Percentiles rank a stretch among this genome's conserved stretches.
Evolutionary conservation across 2,329 filamentous ascomycete genomes (phyloP).

Genomic region (Aspergillus sclerotialis): DNA sequence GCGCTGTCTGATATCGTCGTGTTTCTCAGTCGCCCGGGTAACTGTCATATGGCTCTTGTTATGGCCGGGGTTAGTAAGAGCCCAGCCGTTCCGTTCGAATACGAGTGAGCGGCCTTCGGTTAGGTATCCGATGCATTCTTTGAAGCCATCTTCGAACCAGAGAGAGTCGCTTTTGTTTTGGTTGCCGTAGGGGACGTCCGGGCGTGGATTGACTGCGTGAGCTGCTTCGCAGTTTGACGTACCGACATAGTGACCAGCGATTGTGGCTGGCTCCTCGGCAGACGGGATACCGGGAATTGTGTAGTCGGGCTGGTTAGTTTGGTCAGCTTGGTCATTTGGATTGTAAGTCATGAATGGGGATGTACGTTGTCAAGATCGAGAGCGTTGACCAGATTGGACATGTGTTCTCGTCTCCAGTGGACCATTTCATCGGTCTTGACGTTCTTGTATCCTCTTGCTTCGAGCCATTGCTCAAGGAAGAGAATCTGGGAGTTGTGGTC

Average conservation of each 20-base stretch:
- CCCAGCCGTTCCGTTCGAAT: conserved; percentile 42
- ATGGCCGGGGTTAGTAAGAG: conserved; percentile 33
- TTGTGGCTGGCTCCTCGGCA: conserved; percentile 37
- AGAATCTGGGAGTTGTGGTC: conserved; percentile 52
- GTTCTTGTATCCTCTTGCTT: conserved; percentile 35
- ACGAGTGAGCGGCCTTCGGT: conserved; percentile 51
- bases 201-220: conserved; percentile 30
- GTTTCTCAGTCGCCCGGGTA: conserved; percentile 23
- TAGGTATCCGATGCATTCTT: conserved; percentile 44
- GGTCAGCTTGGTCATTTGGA: not conserved
- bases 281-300: conserved; percentile 42
- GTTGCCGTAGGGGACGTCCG: conserved; percentile 44
- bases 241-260: conserved; percentile 42
- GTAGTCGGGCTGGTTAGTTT: conserved; percentile 37
- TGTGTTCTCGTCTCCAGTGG: conserved; percentile 41
- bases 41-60: conserved; percentile 9
- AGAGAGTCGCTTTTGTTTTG: conserved; percentile 26
- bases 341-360: not conserved
- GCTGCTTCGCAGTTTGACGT: conserved; percentile 38
- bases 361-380: conserved; percentile 38
- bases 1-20: conserved; percentile 39
- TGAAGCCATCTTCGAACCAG: conserved; percentile 49
- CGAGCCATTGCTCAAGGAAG: conserved; percentile 48
- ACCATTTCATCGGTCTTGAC: conserved; percentile 39
- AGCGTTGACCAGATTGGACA: conserved; percentile 44